Evolutionary conservation across 768 basidiomycete genomes (phyloP), one percentile per base, ranked within the genome.

Genomic region (Tremella yokohamensis): DNA sequence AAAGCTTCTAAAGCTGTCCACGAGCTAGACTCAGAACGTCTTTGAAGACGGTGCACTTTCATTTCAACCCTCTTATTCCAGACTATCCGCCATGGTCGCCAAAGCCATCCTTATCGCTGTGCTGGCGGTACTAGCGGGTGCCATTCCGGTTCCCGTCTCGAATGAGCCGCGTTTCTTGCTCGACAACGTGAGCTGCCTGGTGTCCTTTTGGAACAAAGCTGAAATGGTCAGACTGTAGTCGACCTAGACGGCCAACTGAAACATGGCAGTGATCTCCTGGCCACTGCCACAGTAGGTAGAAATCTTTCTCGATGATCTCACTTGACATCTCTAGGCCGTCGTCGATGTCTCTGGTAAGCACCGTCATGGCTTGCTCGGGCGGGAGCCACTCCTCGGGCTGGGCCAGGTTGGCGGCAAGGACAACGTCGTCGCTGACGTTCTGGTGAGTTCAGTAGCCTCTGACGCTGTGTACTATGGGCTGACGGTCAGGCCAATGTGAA

Each of bases 41-140:
- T 34, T 34, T 34, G 4, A 4, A 34, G 29, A 34, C 29, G 11
- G 29, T 11, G 29, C 29, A 20, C 22, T 52, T 52, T 16, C 15
- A 48, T 25, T 34, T 34, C 29, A 6, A 52, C 40, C 13, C 4
- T 16, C 42, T 4, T 6, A 4, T 18, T 6, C 42, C 8, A 6
- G 42, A 45, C n/a, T 13, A 49, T 47, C 34, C 56, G 56, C 52
- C 38, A 70, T 70, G 66, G 60, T 68, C 44, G 39, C 64, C 20
- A 24, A 56, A 12, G 24, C 57, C 6, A 53, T 63, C 37, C 64
- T 68, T 26, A 64, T 70, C 37, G 42, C 60, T 12, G 26, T 70
- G 47, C 62, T 70, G 6, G 29, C 58, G 20, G 29, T 56, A 25
- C 48, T 70, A 0, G 64, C 60, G 6, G 38, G 48, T 12, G 66